phyloP scores from a whole-genome alignment of 2,329 filamentous ascomycete species.

The Stromatinia cepivora region DNA sequence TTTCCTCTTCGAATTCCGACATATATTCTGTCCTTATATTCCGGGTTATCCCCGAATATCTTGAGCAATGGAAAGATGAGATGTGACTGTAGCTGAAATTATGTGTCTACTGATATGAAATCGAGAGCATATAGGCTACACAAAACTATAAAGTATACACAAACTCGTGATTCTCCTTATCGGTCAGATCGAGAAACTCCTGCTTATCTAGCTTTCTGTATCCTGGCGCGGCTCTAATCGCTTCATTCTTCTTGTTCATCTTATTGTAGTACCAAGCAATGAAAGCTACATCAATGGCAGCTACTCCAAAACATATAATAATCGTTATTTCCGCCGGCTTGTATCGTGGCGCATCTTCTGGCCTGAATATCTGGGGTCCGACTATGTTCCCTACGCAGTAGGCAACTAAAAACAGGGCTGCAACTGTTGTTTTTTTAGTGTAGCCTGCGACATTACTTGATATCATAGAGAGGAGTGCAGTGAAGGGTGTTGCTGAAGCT shows the following conservation, averaged over 20 bases:
- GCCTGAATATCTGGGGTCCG: constrained; percentile 44
- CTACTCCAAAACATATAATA: constrained; percentile 42
- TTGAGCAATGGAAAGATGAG: neutral
- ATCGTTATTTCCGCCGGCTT: constrained; percentile 47
- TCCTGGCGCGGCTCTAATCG: constrained; percentile 30
- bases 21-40: neutral
- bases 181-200: constrained; percentile 41
- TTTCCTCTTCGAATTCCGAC: neutral
- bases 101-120: neutral
- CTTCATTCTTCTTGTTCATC: constrained; percentile 37
- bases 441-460: constrained; percentile 50
- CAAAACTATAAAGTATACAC: constrained; percentile 37
- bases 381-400: constrained; percentile 58
- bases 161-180: constrained; percentile 41
- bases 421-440: constrained; percentile 52
- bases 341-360: constrained; percentile 50
- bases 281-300: constrained; percentile 31
- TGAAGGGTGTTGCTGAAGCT: constrained; percentile 56
- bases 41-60: too few species aligned
- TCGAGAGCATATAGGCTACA: neutral
- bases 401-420: constrained; percentile 47
- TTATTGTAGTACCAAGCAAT: constrained; percentile 35
- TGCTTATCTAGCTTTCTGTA: constrained; percentile 38
- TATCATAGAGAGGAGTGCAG: constrained; percentile 41
- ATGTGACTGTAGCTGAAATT: neutral